Evolutionary conservation across 352 stramenopile species (phyloP).

Genomic region (Pythium coloratum): DNA sequence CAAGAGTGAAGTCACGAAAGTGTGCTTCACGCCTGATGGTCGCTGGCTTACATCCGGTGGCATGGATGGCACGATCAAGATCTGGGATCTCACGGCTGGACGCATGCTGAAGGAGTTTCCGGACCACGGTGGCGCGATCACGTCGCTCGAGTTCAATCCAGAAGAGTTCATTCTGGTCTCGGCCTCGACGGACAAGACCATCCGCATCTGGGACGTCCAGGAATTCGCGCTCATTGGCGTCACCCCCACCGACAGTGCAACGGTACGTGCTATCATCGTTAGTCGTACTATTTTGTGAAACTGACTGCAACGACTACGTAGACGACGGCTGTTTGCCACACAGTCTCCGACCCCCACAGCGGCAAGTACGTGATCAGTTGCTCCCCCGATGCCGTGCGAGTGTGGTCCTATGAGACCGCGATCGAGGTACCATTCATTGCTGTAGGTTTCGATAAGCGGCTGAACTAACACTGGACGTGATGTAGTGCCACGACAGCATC

Average conservation of each 20-base stretch:
- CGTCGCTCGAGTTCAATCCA: constrained; percentile 80
- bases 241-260: constrained; percentile 74
- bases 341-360: constrained; percentile 67
- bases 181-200: constrained; percentile 66
- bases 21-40: constrained; percentile 80
- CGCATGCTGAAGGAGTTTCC: constrained; percentile 75
- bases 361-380: constrained; percentile 81
- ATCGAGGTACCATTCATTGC: constrained; percentile 40
- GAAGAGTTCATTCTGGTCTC: constrained; percentile 88
- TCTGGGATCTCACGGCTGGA: constrained; percentile 83
- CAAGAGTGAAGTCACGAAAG: constrained; percentile 68
- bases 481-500: constrained; percentile 76
- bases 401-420: constrained; percentile 85
- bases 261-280: constrained; percentile 33
- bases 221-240: constrained; percentile 79
- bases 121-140: constrained; percentile 77
- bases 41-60: constrained; percentile 82
- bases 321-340: constrained; percentile 85
- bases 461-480: too few species aligned
- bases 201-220: constrained; percentile 88
- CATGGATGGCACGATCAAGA: constrained; percentile 73
- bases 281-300: neutral
- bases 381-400: constrained; percentile 71
- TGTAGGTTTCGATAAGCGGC: neutral
- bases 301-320: constrained; percentile 13